Base-by-base conservation (phyloP, 192 early-diverging fungal genomes). In the Coemansia sp. region DNA sequence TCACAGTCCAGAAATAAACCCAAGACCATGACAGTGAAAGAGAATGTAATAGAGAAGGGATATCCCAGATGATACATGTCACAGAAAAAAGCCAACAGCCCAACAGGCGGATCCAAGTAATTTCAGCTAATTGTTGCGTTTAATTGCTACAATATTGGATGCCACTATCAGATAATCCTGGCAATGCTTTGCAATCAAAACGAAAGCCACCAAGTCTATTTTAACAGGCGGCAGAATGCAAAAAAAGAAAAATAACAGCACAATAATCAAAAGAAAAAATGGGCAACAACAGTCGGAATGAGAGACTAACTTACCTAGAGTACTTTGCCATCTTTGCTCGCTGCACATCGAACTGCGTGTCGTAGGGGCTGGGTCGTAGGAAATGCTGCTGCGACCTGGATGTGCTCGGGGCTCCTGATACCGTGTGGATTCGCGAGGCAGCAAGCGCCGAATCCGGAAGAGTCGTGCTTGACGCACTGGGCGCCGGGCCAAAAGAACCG, bases 271-370 rank as follows among this genome's bases (percentile, higher is more conserved):
- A 22, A 66, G 18, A 63, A 52, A 22, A 39, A 39, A 52, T 15
- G 9, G 47, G 47, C 13, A 49, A n/a, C 7, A 49, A 7, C 15
- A n/a, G 47, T 8, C 15, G 6, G 26, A 59, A 21, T 15, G 4
- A 16, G 5, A 19, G 11, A 19, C 15, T 8, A n/a, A 67, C 78
- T 69, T 80, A 80, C 78, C 78, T 72, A 18, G 73, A 59, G 36
- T 81, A 75, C 19, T 72, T 73, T 37, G 67, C 64, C 64, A 81
- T 65, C 39, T 81, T 81, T 26, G 61, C 61, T 5, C 78, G 69
- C 43, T 75, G 78, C 2, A 63, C 56, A 19, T 80, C 78, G 36
- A 57, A 19, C 11, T 58, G 62, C 19, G 63, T 41, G 7, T 81
- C 78, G 52, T 76, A 81, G 8, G 73, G 73, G 5, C 45, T 60